Conservation (phyloP, 345 rosid species). For the Hibiscus trionum region DNA sequence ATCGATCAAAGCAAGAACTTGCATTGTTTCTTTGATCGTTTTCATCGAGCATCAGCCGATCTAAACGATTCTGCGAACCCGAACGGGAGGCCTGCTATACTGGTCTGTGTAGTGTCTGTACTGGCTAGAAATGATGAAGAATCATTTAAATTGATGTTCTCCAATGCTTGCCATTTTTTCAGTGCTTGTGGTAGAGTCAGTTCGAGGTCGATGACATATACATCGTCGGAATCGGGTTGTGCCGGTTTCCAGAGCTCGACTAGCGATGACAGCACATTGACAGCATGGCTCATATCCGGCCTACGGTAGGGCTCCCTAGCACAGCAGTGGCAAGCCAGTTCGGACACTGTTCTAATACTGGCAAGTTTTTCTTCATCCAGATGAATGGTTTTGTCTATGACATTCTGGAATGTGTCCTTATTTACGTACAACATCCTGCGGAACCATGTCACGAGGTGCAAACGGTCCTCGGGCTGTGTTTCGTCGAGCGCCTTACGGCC, state of each 20-base stretch:
- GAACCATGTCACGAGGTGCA: constrained; percentile 69
- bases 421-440: constrained; percentile 45
- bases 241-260: constrained; percentile 55
- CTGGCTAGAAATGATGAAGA: constrained; percentile 33
- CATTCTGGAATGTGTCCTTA: constrained; percentile 35
- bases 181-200: constrained; percentile 60
- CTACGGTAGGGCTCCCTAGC: constrained; percentile 64
- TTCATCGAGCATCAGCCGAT: constrained; percentile 45
- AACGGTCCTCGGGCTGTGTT: constrained; percentile 52
- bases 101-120: constrained; percentile 45
- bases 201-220: constrained; percentile 57
- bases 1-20: neutral
- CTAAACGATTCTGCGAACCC: constrained; percentile 54
- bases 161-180: constrained; percentile 67
- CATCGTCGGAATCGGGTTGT: constrained; percentile 44
- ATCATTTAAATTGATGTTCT: constrained; percentile 39
- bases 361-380: constrained; percentile 40
- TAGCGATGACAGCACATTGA: constrained; percentile 55
- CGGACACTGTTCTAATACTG: constrained; percentile 55
- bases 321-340: constrained; percentile 59
- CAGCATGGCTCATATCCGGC: constrained; percentile 72
- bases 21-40: neutral
- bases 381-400: constrained; percentile 43
- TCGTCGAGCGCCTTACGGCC: constrained; percentile 69
- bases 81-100: constrained; percentile 43